These are phyloP conservation scores for Acanthamoeba royreba DNA, from an alignment of 208 protist genomes.

Conservation along the genomic window DNA sequence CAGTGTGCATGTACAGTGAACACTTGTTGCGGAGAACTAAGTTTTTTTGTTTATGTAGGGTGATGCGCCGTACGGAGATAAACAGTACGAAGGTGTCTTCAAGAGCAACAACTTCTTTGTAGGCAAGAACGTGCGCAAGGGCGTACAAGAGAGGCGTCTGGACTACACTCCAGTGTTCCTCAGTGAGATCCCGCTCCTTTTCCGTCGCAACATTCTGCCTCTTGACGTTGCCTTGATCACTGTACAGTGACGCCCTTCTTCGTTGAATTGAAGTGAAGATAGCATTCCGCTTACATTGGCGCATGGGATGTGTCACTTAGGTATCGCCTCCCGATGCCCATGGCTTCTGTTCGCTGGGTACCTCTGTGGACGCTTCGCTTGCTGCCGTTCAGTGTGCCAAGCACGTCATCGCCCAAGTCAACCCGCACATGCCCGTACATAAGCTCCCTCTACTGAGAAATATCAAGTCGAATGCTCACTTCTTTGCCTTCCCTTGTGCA, in stretches of 20 bases:
- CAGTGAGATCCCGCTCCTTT: slow-evolving; percentile 22
- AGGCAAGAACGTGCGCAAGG: slow-evolving; percentile 40
- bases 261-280: neutral
- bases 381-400: slow-evolving; percentile 59
- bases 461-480: neutral
- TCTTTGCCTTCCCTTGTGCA: too few species aligned
- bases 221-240: neutral
- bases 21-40: neutral
- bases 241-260: neutral
- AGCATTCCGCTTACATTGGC: neutral
- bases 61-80: slow-evolving; percentile 39
- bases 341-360: slow-evolving; percentile 71
- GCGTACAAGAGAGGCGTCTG: neutral
- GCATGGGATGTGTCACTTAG: too few species aligned
- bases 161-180: slow-evolving; percentile 55
- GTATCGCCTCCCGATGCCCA: slow-evolving; percentile 69
- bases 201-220: neutral
- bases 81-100: slow-evolving; percentile 29
- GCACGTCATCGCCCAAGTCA: slow-evolving; percentile 72
- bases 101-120: slow-evolving; percentile 56
- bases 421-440: slow-evolving; percentile 65
- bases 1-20: too few species aligned
- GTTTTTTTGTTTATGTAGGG: neutral
- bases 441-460: neutral
- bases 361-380: slow-evolving; percentile 62